These are phyloP conservation scores for Metarhizium sp. DNA, from an alignment of 2,329 filamentous ascomycete species.

Conservation along the genomic window DNA sequence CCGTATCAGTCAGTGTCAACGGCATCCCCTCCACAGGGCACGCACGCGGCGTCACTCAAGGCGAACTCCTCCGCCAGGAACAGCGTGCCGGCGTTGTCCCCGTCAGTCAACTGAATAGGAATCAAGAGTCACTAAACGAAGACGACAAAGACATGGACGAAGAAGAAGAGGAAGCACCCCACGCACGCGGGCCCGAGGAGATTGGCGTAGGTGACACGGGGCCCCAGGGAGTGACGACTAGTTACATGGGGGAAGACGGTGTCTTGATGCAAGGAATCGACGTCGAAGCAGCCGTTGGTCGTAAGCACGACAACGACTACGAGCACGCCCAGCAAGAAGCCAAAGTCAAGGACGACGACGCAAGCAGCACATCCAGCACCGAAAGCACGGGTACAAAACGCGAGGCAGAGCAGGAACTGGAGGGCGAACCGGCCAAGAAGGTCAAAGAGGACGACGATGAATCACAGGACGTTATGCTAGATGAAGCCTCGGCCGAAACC, in stretches of 20 bases:
- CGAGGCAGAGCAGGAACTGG: constrained; percentile 41
- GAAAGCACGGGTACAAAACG: constrained; percentile 40
- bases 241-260: constrained; percentile 27
- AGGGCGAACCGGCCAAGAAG: constrained; percentile 35
- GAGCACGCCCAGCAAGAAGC: constrained; percentile 7
- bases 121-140: constrained; percentile 18
- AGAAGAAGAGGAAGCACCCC: constrained; percentile 58
- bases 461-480: neutral
- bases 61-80: constrained; percentile 77
- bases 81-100: constrained; percentile 75
- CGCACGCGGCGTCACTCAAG: constrained; percentile 61
- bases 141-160: constrained; percentile 25
- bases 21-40: constrained; percentile 48
- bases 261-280: constrained; percentile 48
- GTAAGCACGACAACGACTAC: constrained; percentile 29
- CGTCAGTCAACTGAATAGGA: constrained; percentile 46
- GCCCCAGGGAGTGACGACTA: constrained; percentile 46
- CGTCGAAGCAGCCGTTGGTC: constrained; percentile 51
- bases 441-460: constrained; percentile 31
- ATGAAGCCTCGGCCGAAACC: neutral
- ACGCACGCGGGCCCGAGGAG: constrained; percentile 74
- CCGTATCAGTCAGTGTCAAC: constrained; percentile 67
- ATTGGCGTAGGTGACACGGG: constrained; percentile 85
- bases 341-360: constrained; percentile 16
- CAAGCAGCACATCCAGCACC: constrained; percentile 14